Evolutionary conservation across 2,329 filamentous ascomycete species (phyloP), one percentile per base, ranked within the genome.

Genomic region (Scytalidium lignicola): DNA sequence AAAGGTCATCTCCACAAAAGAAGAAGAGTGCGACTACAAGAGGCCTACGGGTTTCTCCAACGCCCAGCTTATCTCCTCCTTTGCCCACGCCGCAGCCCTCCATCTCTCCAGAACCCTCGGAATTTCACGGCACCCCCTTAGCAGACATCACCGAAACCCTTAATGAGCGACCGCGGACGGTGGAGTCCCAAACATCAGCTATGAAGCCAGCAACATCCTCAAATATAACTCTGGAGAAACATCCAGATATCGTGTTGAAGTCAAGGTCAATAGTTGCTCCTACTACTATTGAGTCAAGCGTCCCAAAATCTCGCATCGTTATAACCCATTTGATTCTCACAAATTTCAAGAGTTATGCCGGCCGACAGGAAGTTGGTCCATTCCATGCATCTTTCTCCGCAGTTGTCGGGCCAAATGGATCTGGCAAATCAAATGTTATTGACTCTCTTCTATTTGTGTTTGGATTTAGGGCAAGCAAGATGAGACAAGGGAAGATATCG

Each of bases 311-410:
- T 46, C 86, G 93, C 47, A 91, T 93, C 56, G 92, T 97, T 47
- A 92, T 99, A 56, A 93, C 89, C 17, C 90, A 96, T 65, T 75
- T 99, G 44, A 84, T 95, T 51, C 77, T 99, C 58, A 95, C 82
- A 57, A 99, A 99, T 69, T 99, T 99, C 81, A 99, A 99, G 74
- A 97, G 92, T 72, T 99, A 99, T 66, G 93, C 93, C 15, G 93
- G 93, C 3, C 78, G 88, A 53, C 93, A 99, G 67, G 86, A 95
- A 70, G 93, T 99, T 51, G 93, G 93, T 0, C 93, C 93, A 0
- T 99, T 99, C 67, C 93, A 99, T 66, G 80, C 89, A 1, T 99
- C 93, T 0, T 99, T 99, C 70, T 96, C 93, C 1, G 96, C 93
- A 0, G 93, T 99, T 2, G 93, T 99, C 9, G 95, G 93, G 1